These are phyloP conservation scores for Leucoagaricus sp. DNA, from an alignment of 1,284 basidiomycete genomes.

Conservation along the genomic window DNA sequence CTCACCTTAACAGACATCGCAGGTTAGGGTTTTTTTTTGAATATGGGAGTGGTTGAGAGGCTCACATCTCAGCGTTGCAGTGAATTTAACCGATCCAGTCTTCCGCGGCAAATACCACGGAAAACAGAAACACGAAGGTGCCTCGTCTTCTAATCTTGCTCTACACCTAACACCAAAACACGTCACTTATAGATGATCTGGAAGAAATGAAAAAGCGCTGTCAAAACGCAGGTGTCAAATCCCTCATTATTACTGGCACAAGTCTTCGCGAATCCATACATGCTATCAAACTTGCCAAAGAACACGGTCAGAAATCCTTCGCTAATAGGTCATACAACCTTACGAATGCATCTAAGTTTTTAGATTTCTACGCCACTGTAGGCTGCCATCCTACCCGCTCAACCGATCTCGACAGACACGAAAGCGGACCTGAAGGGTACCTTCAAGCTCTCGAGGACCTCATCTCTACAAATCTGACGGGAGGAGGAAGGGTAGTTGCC, in stretches of 20 bases:
- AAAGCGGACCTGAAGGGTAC: slow-evolving; percentile 66
- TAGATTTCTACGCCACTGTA: slow-evolving; percentile 75
- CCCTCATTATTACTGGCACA: slow-evolving; percentile 84
- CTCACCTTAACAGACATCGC: slow-evolving; percentile 8
- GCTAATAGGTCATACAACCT: not conserved
- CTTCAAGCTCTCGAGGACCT: slow-evolving; percentile 60
- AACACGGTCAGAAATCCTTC: slow-evolving; percentile 46
- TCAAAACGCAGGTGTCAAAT: slow-evolving; percentile 63
- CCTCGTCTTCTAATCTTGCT: not conserved
- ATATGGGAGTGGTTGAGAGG: not conserved
- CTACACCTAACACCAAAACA: not conserved
- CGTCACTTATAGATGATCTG: slow-evolving; percentile 60
- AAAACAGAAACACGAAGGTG: slow-evolving; percentile 55
- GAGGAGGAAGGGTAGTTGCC: slow-evolving; percentile 67
- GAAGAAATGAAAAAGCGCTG: slow-evolving; percentile 63
- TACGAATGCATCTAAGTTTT: not conserved
- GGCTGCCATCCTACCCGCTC: slow-evolving; percentile 91
- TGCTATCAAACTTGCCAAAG: slow-evolving; percentile 63
- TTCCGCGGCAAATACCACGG: slow-evolving; percentile 60
- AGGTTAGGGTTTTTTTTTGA: not conserved
- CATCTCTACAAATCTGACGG: slow-evolving; percentile 54
- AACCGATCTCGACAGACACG: slow-evolving; percentile 67
- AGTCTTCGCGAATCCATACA: slow-evolving; percentile 67
- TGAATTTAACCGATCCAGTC: slow-evolving; percentile 64
- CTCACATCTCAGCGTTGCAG: slow-evolving; percentile 26